Evolutionary conservation across 1,139 yeast genomes (phyloP), one percentile per base, ranked within the genome.

Genomic region (Groenewaldozyma auringiensis): DNA sequence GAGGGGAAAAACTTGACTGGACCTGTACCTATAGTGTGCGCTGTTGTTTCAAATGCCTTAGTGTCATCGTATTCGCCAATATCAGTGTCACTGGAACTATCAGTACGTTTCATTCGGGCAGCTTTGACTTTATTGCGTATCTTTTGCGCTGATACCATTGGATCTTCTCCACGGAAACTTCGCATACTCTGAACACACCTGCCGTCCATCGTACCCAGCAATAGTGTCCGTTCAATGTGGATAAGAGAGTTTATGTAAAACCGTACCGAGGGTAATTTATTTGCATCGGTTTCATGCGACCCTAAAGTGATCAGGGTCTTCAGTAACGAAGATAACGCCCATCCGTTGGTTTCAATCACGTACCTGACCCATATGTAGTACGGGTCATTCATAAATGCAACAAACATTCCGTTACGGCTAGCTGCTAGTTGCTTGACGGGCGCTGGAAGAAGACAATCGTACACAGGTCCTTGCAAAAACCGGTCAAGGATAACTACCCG

Each of bases 1-100:
- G 38, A 35, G n/a, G 38, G 21, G 20, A 18, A 35, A 9, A 35
- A 14, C 25, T 35, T 35, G n/a, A 35, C 38, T 4, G 38, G 38
- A 35, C 38, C 22, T 4, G 21, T 20, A 11, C 38, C 38, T 9
- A 35, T 20, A 4, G 38, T 35, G 6, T 4, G 4, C 6, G 6
- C 13, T 4, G 25, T 14, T 11, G 16, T 8, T 11, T 14, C 38
- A 20, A 35, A 35, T 17, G 25, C 4, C 16, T 17, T n/a, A 17
- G 14, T 35, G 14, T 35, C 25, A 17, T 35, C 22, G n/a, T 35
- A 35, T 20, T 35, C 38, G 25, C 38, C 38, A 17, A 13, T 17
- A 18, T 35, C 38, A 14, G 38, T 35, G 8, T 35, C 38, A 35
- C 38, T 35, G 6, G 36, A 33, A 33, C 29, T 25, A 8, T 25